phyloP scores from a whole-genome alignment of 495 filamentous ascomycete genomes.

The Penicillium cinerascens region DNA sequence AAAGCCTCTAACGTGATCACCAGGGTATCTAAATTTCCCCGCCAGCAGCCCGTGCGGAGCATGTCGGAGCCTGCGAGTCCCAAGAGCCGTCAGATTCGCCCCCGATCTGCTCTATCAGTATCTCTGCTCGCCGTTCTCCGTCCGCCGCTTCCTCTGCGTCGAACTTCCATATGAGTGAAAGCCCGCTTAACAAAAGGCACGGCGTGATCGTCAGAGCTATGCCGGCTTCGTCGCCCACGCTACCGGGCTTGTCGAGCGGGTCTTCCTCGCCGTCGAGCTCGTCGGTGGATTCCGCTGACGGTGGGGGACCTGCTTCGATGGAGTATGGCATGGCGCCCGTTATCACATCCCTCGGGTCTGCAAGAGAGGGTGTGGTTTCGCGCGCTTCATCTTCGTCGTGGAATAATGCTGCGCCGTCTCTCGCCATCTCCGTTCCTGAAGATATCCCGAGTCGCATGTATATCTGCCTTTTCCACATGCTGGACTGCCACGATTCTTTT shows the following conservation, averaged over 20 bases:
- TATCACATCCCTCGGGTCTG: constrained; percentile 4
- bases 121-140: background rate
- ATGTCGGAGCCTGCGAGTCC: constrained; percentile 22
- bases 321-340: constrained; percentile 22
- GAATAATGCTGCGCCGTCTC: constrained; percentile 13
- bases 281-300: constrained; percentile 18
- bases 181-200: constrained; percentile 8
- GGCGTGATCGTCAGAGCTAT: constrained; percentile 13
- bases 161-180: background rate
- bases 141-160: too few species aligned
- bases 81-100: constrained; percentile 1
- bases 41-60: constrained; percentile 16
- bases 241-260: constrained; percentile 21
- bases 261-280: constrained; percentile 22
- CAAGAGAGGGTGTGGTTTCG: constrained; percentile 1
- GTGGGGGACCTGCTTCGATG: background rate
- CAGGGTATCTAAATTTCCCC: background rate
- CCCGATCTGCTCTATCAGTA: background rate
- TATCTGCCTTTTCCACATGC: constrained; percentile 43
- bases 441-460: constrained; percentile 24
- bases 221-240: constrained; percentile 12
- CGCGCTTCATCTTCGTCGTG: constrained; percentile 23
- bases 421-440: background rate
- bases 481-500: constrained; percentile 42
- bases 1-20: background rate